Evolutionary conservation across 179 eudicot genomes (phyloP).

Genomic region (Silene noctiflora): DNA sequence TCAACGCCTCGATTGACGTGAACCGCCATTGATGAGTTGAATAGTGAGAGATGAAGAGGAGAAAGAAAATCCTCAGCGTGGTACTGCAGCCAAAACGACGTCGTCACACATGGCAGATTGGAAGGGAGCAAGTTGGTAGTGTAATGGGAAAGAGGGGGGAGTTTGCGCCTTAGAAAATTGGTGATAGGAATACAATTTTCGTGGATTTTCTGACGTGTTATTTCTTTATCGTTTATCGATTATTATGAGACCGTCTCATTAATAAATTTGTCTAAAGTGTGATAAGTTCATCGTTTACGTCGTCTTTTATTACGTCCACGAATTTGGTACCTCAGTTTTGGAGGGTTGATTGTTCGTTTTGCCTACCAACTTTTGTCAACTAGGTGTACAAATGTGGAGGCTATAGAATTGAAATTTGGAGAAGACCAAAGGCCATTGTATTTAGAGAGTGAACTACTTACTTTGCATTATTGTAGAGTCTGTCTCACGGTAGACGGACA

Average conservation of each 20-base stretch:
- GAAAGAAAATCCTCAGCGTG: not conserved
- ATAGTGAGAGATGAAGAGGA: slow-evolving; percentile 1
- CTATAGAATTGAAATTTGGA: too few relatives aligned
- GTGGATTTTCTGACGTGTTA: slow-evolving; percentile 18
- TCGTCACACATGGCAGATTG: slow-evolving; percentile 3
- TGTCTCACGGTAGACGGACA: too few relatives aligned
- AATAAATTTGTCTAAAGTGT: too few relatives aligned
- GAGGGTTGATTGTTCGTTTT: too few relatives aligned
- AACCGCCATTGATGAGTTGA: slow-evolving; percentile 28
- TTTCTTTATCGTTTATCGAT: too few relatives aligned
- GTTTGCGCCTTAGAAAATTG: slow-evolving; percentile 20
- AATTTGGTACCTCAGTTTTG: not conserved
- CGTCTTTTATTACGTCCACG: not conserved
- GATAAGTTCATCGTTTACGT: not conserved
- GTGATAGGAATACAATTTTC: not conserved
- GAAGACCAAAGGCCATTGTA: too few relatives aligned
- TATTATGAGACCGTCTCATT: too few relatives aligned
- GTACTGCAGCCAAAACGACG: not conserved
- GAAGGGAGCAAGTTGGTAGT: not conserved
- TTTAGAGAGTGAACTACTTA: too few relatives aligned
- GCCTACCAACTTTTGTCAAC: too few relatives aligned
- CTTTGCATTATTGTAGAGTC: too few relatives aligned
- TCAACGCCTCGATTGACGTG: slow-evolving; percentile 36
- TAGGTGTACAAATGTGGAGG: too few relatives aligned
- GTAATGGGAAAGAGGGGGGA: not conserved